phyloP scores from a whole-genome alignment of 1,139 yeast genomes.

The Magnusiomyces ingens region DNA sequence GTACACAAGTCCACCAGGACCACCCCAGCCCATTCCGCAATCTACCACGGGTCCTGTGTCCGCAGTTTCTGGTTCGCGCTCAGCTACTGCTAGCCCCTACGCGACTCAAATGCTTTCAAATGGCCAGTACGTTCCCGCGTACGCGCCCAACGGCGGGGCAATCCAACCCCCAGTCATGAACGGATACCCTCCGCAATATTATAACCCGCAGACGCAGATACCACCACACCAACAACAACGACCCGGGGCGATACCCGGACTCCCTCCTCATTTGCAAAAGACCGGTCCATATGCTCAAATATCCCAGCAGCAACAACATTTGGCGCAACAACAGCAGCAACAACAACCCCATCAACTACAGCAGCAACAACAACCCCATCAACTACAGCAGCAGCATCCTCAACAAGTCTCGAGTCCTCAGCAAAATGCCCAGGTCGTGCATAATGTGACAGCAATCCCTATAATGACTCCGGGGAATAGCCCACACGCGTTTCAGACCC shows the following conservation, averaged over 20 bases:
- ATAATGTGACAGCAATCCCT: conserved; percentile 26
- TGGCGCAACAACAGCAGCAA: neutral
- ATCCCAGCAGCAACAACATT: neutral
- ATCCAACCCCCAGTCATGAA: too few relatives aligned
- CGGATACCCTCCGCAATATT: too few relatives aligned
- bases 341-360: conserved; percentile 5
- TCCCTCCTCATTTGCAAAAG: neutral
- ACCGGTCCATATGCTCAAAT: neutral
- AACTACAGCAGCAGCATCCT: neutral
- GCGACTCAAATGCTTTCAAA: neutral
- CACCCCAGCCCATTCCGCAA: neutral
- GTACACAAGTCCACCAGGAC: neutral
- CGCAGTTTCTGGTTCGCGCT: too few relatives aligned
- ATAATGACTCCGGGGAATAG: conserved; percentile 33
- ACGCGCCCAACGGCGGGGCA: too few relatives aligned
- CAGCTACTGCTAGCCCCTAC: neutral
- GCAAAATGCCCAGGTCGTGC: conserved; percentile 4
- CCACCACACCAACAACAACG: neutral
- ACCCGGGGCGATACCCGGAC: neutral
- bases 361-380: conserved; percentile 5
- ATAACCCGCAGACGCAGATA: neutral
- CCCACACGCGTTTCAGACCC: conserved; percentile 30
- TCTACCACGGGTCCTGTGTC: too few relatives aligned
- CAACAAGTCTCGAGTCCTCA: neutral
- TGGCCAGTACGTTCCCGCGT: too few relatives aligned